Evolutionary conservation across 176 grass and related monocot species (phyloP), one percentile per base, ranked within the genome.

Genomic region (Pontederia paniculata): DNA sequence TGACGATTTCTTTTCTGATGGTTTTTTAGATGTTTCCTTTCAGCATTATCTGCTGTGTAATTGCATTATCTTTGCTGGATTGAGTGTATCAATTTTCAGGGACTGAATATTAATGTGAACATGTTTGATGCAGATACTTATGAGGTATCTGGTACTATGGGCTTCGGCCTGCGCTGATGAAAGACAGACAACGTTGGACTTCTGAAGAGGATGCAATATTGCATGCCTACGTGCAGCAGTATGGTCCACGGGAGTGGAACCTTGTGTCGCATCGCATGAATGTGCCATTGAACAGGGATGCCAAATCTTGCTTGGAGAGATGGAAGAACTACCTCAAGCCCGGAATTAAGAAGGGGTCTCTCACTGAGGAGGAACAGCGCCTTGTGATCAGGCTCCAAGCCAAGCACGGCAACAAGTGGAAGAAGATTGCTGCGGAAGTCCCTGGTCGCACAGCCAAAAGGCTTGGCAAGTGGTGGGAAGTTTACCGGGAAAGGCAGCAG

Each of bases 321-420:
- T 98, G 94, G 94, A 98, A 98, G 83, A 98, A 98, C 77, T 98
- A 98, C 69, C 94, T 93, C 28, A 77, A 83, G 0, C 94, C 87
- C 0, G 94, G 94, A 1, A 93, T 93, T 73, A 98, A 98, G 75
- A 98, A 98, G 31, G 94, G 94, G 0, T 88, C 87, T 0, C 83
- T 98, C 42, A 76, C 87, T 9, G 94, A 98, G 45, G 94, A 98
- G 25, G 94, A 98, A 80, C 94, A 98, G 69, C 87, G 73, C 0
- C 87, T 88, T 0, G 87, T 98, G 0, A 93, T 93, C 77, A 53
- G 70, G 0, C 80, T 98, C 1, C 94, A 97, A 75, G 87, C 80
- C 3, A 98, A 98, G 77, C 94, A 98, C 87, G 94, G 94, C 44
- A 98, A 98, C 70, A 98, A 98, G 94, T 98, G 87, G 94, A 98